A percentile compares a stretch with the other conserved stretches of the same genome.
Conservation (phyloP, 495 filamentous ascomycete genomes). For the Penicillium robsamsonii region DNA sequence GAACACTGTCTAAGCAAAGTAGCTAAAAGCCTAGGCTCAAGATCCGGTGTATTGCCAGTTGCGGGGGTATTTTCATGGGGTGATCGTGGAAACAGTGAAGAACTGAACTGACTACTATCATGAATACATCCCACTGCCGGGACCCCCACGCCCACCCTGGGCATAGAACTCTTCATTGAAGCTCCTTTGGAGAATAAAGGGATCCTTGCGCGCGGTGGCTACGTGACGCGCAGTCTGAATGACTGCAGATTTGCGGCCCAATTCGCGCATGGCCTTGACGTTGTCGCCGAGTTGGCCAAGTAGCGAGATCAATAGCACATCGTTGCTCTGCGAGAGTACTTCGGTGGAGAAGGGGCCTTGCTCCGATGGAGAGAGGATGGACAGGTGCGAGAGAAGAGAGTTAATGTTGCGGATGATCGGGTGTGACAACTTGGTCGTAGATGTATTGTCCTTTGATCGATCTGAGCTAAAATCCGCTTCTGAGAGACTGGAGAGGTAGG, state of each 20-base stretch:
- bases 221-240: constrained; percentile 52
- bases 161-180: constrained; percentile 32
- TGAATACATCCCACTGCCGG: constrained; percentile 10
- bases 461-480: constrained; percentile 48
- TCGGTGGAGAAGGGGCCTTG: constrained; percentile 59
- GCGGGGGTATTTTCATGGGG: constrained; percentile 4
- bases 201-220: constrained; percentile 25
- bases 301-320: constrained; percentile 71
- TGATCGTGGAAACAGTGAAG: neutral
- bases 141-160: constrained; percentile 6
- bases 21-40: neutral
- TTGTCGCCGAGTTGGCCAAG: constrained; percentile 67
- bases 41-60: neutral
- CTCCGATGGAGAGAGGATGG: constrained; percentile 49
- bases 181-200: constrained; percentile 20
- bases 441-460: constrained; percentile 28
- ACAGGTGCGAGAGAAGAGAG: constrained; percentile 53
- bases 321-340: constrained; percentile 69
- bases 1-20: neutral
- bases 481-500: constrained; percentile 73
- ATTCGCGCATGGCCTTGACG: constrained; percentile 61
- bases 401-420: constrained; percentile 57
- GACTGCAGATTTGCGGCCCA: constrained; percentile 69
- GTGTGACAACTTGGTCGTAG: constrained; percentile 35
- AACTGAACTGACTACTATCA: neutral